Base-by-base conservation (phyloP, 2,329 filamentous ascomycete genomes). In the Epichloe sylvatica region DNA sequence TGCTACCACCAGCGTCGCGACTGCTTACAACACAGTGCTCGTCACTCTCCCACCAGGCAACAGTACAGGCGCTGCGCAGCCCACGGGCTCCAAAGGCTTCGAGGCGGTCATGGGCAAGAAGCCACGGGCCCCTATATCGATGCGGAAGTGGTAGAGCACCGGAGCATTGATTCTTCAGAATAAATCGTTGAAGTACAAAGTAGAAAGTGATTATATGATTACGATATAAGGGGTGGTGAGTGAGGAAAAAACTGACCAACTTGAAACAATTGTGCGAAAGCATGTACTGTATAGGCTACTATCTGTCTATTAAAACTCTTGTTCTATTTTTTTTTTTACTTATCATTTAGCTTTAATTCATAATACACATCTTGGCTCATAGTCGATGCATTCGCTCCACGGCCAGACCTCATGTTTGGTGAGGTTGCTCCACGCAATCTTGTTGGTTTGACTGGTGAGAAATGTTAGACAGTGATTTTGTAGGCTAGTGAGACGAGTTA, bases 1-100 rank as follows among this genome's bases (percentile, higher is more conserved):
- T 12, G 50, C 58, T 21, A 62, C 59, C 5, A 65, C 64, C 25
- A 62, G 59, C 40, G 58, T 65, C 23, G 53, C 59, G 11, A 67
- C 65, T 13, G 56, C 62, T 35, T 68, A 63, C 54, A 68, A 67
- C 56, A 69, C 65, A 1, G 56, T 68, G n/a, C 51, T 59, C 15
- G 57, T 62, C 50, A 67, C 64, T 5, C 55, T 64, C 12, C n/a
- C 15, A 15, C 35, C 51, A 5, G 46, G 46, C 13, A 49, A 42
- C 17, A 12, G 44, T 8, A 52, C 47, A 17, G 33, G 37, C 7
- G 36, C 38, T 30, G 38, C 46, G 13, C 47, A 44, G 33, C 47
- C 50, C 23, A 45, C 42, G 4, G 33, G 36, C 21, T 46, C 35
- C 38, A 21, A 38, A 23, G 33, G 11, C 35, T n/a, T 36, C 12